These are phyloP conservation scores for Coemansia erecta DNA, from an alignment of 192 early-diverging fungal genomes.

Conservation along the genomic window DNA sequence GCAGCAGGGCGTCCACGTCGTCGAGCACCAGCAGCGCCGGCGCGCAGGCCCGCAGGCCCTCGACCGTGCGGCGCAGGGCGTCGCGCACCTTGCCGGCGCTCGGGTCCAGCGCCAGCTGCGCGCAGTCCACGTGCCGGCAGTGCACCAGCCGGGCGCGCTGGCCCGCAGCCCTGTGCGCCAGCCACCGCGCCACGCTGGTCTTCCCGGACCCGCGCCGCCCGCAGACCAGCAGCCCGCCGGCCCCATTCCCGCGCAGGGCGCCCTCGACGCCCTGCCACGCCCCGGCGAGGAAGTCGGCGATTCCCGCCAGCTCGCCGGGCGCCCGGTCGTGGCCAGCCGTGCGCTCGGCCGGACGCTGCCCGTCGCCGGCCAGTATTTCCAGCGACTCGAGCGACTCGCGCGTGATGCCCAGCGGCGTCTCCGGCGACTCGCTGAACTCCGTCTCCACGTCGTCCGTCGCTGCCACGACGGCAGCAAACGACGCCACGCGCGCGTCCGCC, in stretches of 20 bases:
- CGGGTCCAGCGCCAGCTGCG: constrained; percentile 22
- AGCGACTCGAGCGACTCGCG: not conserved
- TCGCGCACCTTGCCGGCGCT: constrained; percentile 12
- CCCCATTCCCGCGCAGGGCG: constrained; percentile 23
- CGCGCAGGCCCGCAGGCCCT: constrained; percentile 11
- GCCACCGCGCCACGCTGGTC: constrained; percentile 58
- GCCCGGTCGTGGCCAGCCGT: not conserved
- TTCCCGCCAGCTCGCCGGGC: constrained; percentile 22
- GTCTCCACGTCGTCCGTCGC: not conserved
- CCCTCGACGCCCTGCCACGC: constrained; percentile 36
- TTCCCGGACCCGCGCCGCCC: constrained; percentile 79
- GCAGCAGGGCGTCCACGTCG: constrained; percentile 44
- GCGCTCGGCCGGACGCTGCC: not conserved
- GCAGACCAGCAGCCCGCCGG: constrained; percentile 65
- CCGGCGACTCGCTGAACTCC: not conserved
- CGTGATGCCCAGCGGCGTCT: constrained; percentile 20
- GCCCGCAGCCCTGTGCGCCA: constrained; percentile 17
- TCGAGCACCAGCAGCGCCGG: constrained; percentile 48
- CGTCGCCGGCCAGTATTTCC: constrained; percentile 10
- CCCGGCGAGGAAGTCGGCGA: constrained; percentile 21
- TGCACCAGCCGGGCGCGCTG: constrained; percentile 27
- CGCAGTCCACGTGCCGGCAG: constrained; percentile 28
- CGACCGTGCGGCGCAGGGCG: constrained; percentile 11
- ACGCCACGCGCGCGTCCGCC: constrained; percentile 1
- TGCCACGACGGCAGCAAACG: constrained; percentile 1